phyloP scores from a whole-genome alignment of 2,329 filamentous ascomycete genomes.

The Colletotrichum tropicicola region DNA sequence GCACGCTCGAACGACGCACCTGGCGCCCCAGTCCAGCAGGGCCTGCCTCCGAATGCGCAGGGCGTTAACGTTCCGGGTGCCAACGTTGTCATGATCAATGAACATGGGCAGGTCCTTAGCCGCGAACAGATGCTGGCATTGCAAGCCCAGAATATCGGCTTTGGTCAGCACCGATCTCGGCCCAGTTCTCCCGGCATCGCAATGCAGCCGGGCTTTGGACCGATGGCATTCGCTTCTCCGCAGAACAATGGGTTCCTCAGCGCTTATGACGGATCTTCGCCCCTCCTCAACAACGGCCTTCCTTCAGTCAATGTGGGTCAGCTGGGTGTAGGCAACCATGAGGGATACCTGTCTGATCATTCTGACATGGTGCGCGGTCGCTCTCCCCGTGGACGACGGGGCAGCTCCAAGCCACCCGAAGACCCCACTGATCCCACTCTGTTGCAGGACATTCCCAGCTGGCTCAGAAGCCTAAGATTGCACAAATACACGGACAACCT shows the following conservation, averaged over 20 bases:
- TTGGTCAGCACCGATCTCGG: constrained; percentile 79
- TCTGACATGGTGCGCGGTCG: constrained; percentile 90
- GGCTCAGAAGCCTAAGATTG: constrained; percentile 91
- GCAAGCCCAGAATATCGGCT: constrained; percentile 70
- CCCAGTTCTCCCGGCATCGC: constrained; percentile 90
- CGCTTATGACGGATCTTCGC: constrained; percentile 81
- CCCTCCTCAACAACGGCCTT: constrained; percentile 76
- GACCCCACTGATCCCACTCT: constrained; percentile 92
- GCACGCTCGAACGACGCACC: constrained; percentile 87
- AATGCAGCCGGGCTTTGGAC: constrained; percentile 73
- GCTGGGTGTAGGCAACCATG: constrained; percentile 74
- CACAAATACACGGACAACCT: constrained; percentile 99
- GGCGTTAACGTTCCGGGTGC: constrained; percentile 71
- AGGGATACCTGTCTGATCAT: constrained; percentile 93
- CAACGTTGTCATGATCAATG: constrained; percentile 94
- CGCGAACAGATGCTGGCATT: constrained; percentile 86
- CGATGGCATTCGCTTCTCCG: constrained; percentile 81
- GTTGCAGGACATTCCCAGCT: constrained; percentile 93
- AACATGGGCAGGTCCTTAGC: constrained; percentile 87
- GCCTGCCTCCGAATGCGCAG: constrained; percentile 49
- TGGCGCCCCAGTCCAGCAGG: constrained; percentile 42
- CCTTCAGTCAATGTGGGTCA: constrained; percentile 76
- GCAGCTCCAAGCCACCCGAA: constrained; percentile 96
- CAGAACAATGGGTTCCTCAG: constrained; percentile 95
- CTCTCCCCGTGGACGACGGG: constrained; percentile 89